Evolutionary conservation across 2,329 filamentous ascomycete genomes (phyloP).

Genomic region (Whalleya microplaca): DNA sequence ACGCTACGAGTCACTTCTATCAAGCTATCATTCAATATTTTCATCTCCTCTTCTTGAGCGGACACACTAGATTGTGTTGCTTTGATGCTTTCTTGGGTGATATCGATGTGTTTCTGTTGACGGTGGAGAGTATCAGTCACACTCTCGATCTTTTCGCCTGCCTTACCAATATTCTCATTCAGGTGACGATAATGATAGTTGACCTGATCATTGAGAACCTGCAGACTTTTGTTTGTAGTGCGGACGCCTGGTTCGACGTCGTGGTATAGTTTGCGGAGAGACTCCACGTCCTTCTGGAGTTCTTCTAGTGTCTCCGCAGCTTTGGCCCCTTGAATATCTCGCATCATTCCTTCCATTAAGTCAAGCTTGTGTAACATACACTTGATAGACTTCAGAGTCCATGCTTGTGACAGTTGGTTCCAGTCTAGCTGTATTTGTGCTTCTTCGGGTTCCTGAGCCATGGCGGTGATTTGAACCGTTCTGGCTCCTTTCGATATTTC

Average conservation of each 20-base stretch:
- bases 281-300: constrained; percentile 15
- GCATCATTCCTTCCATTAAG: constrained; percentile 11
- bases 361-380: not conserved
- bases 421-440: not conserved
- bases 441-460: not conserved
- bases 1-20: not conserved
- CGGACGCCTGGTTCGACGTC: constrained; percentile 6
- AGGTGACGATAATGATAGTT: constrained; percentile 17
- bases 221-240: constrained; percentile 11
- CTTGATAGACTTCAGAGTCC: not conserved
- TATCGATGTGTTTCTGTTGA: constrained; percentile 5
- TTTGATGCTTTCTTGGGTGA: constrained; percentile 7
- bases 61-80: constrained; percentile 5
- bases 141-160: constrained; percentile 16
- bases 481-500: not conserved
- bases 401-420: not conserved
- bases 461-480: not conserved
- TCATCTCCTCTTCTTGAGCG: constrained; percentile 4
- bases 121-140: constrained; percentile 13
- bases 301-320: constrained; percentile 10
- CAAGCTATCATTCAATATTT: constrained; percentile 3
- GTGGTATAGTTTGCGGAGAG: constrained; percentile 12
- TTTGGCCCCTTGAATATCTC: constrained; percentile 12
- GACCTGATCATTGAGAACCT: constrained; percentile 14
- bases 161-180: constrained; percentile 15